Evolutionary conservation across 2,329 filamentous ascomycete genomes (phyloP), one percentile per base, ranked within the genome.

Genomic region (Aspergillus sp.): DNA sequence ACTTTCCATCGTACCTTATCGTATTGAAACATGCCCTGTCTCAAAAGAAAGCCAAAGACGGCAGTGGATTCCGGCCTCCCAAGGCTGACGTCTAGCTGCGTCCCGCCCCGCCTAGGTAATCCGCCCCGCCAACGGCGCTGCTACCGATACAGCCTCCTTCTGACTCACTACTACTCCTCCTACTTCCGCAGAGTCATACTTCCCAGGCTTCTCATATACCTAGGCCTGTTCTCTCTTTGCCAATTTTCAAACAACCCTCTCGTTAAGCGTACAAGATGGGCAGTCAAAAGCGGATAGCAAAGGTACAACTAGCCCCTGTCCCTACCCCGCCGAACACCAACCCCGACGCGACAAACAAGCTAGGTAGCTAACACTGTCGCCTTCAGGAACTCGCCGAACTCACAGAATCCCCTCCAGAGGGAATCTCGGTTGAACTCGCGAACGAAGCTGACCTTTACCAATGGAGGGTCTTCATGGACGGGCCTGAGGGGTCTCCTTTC

Each of bases 381-480:
- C 42, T 17, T 34, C 44, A 89, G 86, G 86, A 89, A 73, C 77
- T 87, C 54, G 73, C 70, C n/a, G 86, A 88, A 63, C 77, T 87
- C 64, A 80, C 77, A 22, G 74, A 74, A 46, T 79, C 77, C 39
- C 84, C 86, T 34, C 83, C 84, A 2, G 68, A 76, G 22, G 86
- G 86, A 51, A 83, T 86, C 65, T 78, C 70, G 15, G 81, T 88
- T 61, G 76, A 74, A 56, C 79, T 87, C 9, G 77, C 80, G 48
- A 82, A 87, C 63, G 87, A 90, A 66, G 76, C 82, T 60, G 83
- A 90, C 73, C 77, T 90, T 63, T 84, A 86, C 69, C 80, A 84
- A 66, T 91, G 88, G 88, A 83, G 86, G 60, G 81, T 89, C 59
- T 73, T 81, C 56, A 84, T 90, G 79, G 82, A 86, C 48, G 88